phyloP scores from a whole-genome alignment of 257 asterid genomes.

The Dorcoceras hygrometricum region DNA sequence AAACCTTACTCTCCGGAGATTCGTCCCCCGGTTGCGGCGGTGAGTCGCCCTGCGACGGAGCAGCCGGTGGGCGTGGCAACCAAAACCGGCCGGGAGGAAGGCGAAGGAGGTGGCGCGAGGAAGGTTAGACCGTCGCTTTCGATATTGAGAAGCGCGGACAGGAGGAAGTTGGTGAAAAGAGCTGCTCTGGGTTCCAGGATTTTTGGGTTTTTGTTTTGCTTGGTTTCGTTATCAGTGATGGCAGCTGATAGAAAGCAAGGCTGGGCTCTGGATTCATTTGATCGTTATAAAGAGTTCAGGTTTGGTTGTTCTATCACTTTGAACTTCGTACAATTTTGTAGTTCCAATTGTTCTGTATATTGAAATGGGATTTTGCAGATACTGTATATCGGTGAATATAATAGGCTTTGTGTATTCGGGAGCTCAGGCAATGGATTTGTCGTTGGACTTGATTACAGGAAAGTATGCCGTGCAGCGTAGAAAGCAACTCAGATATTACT shows the following conservation, averaged over 20 bases:
- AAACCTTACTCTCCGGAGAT: constrained; percentile 25
- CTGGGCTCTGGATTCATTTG: constrained; percentile 37
- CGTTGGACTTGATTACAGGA: constrained; percentile 49
- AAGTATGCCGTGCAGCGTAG: constrained; percentile 37
- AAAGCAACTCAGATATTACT: constrained; percentile 42
- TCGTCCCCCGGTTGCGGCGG: constrained; percentile 31
- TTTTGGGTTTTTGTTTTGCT: constrained; percentile 55
- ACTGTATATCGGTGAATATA: constrained; percentile 62
- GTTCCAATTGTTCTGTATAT: constrained; percentile 2
- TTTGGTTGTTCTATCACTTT: background rate
- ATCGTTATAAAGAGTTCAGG: constrained; percentile 57
- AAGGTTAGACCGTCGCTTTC: constrained; percentile 39
- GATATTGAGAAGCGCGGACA: constrained; percentile 33
- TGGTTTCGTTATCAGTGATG: constrained; percentile 66
- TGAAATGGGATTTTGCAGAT: constrained; percentile 49
- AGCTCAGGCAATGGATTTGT: constrained; percentile 59
- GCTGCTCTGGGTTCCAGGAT: constrained; percentile 60
- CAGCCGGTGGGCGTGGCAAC: constrained; percentile 29
- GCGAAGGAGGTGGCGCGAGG: constrained; percentile 31
- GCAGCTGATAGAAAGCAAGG: constrained; percentile 58
- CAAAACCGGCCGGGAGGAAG: constrained; percentile 21
- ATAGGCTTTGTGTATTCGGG: constrained; percentile 70
- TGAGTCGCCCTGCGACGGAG: constrained; percentile 26
- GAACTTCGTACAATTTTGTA: background rate
- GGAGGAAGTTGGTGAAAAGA: constrained; percentile 46